Percentiles rank a stretch among this genome's conserved stretches.
These are phyloP conservation scores for Phaeotremella skinneri DNA, from an alignment of 768 basidiomycete genomes.

Conservation along the genomic window DNA sequence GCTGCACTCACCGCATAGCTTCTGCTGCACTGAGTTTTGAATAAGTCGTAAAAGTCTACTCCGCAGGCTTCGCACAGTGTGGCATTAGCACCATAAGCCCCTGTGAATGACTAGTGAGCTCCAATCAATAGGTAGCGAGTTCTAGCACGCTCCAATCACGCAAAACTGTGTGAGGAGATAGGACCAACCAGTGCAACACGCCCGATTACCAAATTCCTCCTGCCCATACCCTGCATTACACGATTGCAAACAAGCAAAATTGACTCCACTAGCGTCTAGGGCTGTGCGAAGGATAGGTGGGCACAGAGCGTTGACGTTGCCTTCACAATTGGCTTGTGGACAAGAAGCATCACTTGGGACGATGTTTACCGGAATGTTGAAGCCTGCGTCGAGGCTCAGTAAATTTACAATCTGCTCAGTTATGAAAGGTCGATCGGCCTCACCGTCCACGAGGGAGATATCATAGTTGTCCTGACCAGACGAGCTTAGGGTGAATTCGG, in stretches of 20 bases:
- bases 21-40: constrained; percentile 27
- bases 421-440: not conserved
- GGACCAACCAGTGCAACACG: constrained; percentile 30
- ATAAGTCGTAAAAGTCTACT: constrained; percentile 31
- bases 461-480: constrained; percentile 27
- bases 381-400: constrained; percentile 11
- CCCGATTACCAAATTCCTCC: constrained; percentile 28
- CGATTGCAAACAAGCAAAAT: constrained; percentile 22
- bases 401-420: not conserved
- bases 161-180: not conserved
- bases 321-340: constrained; percentile 12
- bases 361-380: constrained; percentile 33
- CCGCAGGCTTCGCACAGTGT: constrained; percentile 21
- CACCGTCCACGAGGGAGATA: constrained; percentile 31
- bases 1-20: constrained; percentile 29
- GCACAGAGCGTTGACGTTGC: constrained; percentile 32
- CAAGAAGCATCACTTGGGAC: constrained; percentile 11
- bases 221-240: constrained; percentile 29
- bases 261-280: constrained; percentile 21
- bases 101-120: too few relatives aligned
- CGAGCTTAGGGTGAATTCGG: constrained; percentile 32
- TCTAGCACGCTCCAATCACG: too few relatives aligned
- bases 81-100: constrained; percentile 23
- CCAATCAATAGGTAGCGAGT: too few relatives aligned
- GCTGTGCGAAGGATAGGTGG: constrained; percentile 22